These are phyloP conservation scores for Cladorrhinum sp. DNA, from an alignment of 2,329 filamentous ascomycete species.

Conservation along the genomic window DNA sequence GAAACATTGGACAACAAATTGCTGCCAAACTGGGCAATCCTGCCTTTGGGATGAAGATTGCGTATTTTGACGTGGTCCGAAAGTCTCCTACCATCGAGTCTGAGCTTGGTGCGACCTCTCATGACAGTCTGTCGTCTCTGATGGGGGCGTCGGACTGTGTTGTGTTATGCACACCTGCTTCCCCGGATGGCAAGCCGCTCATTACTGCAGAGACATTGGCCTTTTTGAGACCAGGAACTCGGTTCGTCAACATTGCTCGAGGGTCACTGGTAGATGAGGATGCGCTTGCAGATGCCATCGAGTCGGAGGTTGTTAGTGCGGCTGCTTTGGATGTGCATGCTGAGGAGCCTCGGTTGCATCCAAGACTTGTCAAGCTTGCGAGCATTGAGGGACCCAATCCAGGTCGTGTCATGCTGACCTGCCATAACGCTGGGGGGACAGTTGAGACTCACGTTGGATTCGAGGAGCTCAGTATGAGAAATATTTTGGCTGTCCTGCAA, in stretches of 20 bases:
- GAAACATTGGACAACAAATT: constrained; percentile 62
- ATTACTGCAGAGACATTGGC: constrained; percentile 48
- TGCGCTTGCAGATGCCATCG: constrained; percentile 58
- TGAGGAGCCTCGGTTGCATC: constrained; percentile 54
- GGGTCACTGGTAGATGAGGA: constrained; percentile 64
- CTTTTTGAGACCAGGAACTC: constrained; percentile 51
- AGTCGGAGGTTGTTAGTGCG: constrained; percentile 46
- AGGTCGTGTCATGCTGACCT: constrained; percentile 57
- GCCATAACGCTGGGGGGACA: constrained; percentile 66
- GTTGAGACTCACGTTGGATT: constrained; percentile 65
- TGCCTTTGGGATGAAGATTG: constrained; percentile 65
- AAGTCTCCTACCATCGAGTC: constrained; percentile 44
- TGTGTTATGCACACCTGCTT: constrained; percentile 58
- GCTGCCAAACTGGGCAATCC: constrained; percentile 53
- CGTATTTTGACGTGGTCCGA: constrained; percentile 59
- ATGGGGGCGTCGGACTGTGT: constrained; percentile 56
- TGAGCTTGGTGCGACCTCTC: constrained; percentile 46
- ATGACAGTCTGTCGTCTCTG: constrained; percentile 50
- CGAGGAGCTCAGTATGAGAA: constrained; percentile 64
- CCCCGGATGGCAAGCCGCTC: constrained; percentile 44
- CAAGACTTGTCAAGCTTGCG: constrained; percentile 42
- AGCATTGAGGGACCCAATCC: constrained; percentile 23
- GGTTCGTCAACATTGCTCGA: constrained; percentile 65
- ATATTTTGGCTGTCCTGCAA: constrained; percentile 58
- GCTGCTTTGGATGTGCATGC: constrained; percentile 65